Evolutionary conservation across 495 filamentous ascomycete species (phyloP), one percentile per base, ranked within the genome.

Genomic region (Acidomyces sp.): DNA sequence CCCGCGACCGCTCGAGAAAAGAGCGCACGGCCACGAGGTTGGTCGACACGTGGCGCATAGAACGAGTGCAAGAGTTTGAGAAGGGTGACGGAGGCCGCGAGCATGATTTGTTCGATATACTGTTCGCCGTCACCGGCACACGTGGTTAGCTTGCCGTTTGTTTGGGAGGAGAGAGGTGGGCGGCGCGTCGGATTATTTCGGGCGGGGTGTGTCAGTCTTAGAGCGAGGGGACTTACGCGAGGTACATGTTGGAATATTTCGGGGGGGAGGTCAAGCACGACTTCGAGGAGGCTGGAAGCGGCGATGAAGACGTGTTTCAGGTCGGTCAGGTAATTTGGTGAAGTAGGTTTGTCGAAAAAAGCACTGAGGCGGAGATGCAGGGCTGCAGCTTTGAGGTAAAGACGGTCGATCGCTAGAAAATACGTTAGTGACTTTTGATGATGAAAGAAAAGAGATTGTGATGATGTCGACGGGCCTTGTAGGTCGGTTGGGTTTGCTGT

Each of bases 41-140:
- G 72, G 45, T 87, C 78, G 41, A 92, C 75, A 58, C 77, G 62
- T 56, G 67, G 53, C 48, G 77, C 63, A 65, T 93, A 78, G 71
- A 90, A 81, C 39, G 81, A 86, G 53, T 84, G 81, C 55, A 86
- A 69, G 21, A 95, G 67, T 57, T 93, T 93, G 37, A 92, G 64
- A 26, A 95, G 60, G 3, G 82, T 78, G 53, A 88, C 92, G 12
- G 82, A 83, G 1, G 76, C 82, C 26, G 85, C 86, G 26, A 92
- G 77, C 52, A 92, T 77, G 80, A 93, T 93, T 60, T 93, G 86
- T 50, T 86, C 78, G 39, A 93, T 70, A 56, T 93, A 93, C n/a
- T n/a, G n/a, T n/a, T n/a, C n/a, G n/a, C n/a, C n/a, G n/a, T n/a
- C n/a, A n/a, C n/a, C n/a, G n/a, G n/a, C n/a, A n/a, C n/a, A n/a